phyloP scores from a whole-genome alignment of 2,329 filamentous ascomycete species.

The Metarhizium robertsii region DNA sequence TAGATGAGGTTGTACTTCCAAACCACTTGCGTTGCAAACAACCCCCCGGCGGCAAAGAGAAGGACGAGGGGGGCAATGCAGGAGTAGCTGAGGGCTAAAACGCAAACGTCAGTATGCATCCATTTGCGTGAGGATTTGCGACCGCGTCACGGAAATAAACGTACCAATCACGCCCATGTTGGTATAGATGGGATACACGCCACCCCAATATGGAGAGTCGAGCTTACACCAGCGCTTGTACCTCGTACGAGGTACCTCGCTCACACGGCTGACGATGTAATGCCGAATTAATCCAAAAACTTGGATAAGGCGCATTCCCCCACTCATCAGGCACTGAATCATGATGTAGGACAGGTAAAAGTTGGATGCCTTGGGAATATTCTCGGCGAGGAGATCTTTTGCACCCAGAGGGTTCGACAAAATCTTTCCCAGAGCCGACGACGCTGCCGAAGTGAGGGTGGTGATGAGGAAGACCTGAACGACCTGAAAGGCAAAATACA shows the following conservation, averaged over 20 bases:
- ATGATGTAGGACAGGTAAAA: slow-evolving; percentile 94
- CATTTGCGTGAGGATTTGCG: accelerated
- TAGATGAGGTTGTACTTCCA: slow-evolving; percentile 89
- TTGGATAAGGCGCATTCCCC: slow-evolving; percentile 66
- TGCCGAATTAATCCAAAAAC: slow-evolving; percentile 49
- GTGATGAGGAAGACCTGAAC: slow-evolving; percentile 87
- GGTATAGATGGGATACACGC: slow-evolving; percentile 70
- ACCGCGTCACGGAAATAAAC: slow-evolving; percentile 18
- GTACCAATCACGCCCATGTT: slow-evolving; percentile 71
- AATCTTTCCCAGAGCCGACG: slow-evolving; percentile 56
- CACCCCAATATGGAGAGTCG: slow-evolving; percentile 72
- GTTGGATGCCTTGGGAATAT: slow-evolving; percentile 77
- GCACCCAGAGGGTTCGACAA: slow-evolving; percentile 51
- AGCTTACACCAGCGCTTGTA: slow-evolving; percentile 70
- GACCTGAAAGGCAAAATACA: slow-evolving; percentile 85
- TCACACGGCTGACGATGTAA: slow-evolving; percentile 56
- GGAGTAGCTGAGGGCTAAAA: slow-evolving; percentile 68
- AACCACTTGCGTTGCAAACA: slow-evolving; percentile 75
- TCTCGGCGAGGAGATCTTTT: slow-evolving; percentile 57
- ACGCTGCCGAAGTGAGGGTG: slow-evolving; percentile 72
- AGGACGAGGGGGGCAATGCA: slow-evolving; percentile 80
- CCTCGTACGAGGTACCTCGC: slow-evolving; percentile 72
- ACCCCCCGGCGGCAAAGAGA: slow-evolving; percentile 68
- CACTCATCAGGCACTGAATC: slow-evolving; percentile 77
- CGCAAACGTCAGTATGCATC: background rate